Percentiles rank a stretch among this genome's conserved stretches.
Conservation (phyloP, 495 filamentous ascomycete species). For the Neurospora sp. region DNA sequence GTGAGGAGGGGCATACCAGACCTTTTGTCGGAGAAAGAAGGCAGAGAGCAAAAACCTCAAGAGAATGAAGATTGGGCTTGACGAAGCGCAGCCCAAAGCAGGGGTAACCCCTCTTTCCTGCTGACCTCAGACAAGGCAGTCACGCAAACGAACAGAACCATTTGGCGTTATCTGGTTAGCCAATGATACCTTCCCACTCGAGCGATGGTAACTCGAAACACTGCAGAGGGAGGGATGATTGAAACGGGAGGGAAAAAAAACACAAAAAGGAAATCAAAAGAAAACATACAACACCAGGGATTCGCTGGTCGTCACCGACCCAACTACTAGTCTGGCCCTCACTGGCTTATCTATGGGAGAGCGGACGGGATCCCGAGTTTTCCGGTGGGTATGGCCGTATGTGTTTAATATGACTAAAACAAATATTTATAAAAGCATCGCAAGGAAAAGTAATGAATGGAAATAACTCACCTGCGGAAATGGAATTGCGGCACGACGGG, state of each 20-base stretch:
- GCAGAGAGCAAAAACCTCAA: neutral
- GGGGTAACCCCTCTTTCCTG: neutral
- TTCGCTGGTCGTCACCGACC: conserved; percentile 32
- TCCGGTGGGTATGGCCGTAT: too few relatives aligned
- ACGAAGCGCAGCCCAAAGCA: neutral
- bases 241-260: neutral
- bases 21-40: neutral
- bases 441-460: too few relatives aligned
- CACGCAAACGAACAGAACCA: neutral
- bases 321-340: conserved; percentile 14
- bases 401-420: too few relatives aligned
- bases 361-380: too few relatives aligned
- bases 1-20: neutral
- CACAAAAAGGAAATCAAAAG: neutral
- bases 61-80: neutral
- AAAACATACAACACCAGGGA: conserved; percentile 26
- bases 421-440: too few relatives aligned
- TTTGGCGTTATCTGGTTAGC: neutral
- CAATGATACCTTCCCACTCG: neutral
- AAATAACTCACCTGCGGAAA: too few relatives aligned
- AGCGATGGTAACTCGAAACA: neutral
- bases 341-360: too few relatives aligned
- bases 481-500: too few relatives aligned
- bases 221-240: neutral
- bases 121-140: neutral